These are phyloP conservation scores for Sphenostylis stenocarpa DNA, from an alignment of 306 rosid genomes.

Conservation along the genomic window DNA sequence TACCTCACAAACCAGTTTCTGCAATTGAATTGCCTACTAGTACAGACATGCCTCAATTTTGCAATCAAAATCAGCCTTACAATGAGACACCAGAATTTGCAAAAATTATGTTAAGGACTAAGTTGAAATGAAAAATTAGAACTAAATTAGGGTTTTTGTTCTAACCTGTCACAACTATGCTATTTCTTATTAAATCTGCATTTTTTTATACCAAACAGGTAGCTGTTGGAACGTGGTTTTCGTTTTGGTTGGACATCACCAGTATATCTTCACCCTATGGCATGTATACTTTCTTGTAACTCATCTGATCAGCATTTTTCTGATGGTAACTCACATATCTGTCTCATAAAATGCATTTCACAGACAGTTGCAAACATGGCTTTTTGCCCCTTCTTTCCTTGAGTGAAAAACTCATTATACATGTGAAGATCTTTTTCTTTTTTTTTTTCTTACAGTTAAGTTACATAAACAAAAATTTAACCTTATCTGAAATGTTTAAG, in stretches of 20 bases:
- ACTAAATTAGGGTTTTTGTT: neutral
- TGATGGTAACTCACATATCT: slow-evolving; percentile 92
- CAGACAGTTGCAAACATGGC: slow-evolving; percentile 34
- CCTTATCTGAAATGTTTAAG: neutral
- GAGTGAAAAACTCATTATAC: slow-evolving; percentile 10
- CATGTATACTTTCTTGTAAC: slow-evolving; percentile 96
- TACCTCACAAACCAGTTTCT: neutral
- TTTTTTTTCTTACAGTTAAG: neutral
- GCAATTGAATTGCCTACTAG: slow-evolving; percentile 5
- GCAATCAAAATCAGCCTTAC: slow-evolving; percentile 3
- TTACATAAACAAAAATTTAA: neutral
- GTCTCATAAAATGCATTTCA: slow-evolving; percentile 42
- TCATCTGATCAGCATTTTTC: slow-evolving; percentile 74
- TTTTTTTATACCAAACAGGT: slow-evolving; percentile 54
- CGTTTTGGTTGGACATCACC: slow-evolving; percentile 76
- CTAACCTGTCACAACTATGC: neutral
- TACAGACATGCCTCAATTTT: neutral
- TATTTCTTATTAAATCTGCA: slow-evolving; percentile 27
- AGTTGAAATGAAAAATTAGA: neutral
- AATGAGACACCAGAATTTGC: neutral
- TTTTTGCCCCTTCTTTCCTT: slow-evolving; percentile 24
- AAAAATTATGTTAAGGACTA: slow-evolving; percentile 3
- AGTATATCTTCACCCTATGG: slow-evolving; percentile 89
- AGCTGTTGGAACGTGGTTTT: slow-evolving; percentile 81
- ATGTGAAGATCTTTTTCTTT: slow-evolving; percentile 1